phyloP scores from a whole-genome alignment of 225 moss, liverwort and hornwort species.

The Straminergon stramineum region DNA sequence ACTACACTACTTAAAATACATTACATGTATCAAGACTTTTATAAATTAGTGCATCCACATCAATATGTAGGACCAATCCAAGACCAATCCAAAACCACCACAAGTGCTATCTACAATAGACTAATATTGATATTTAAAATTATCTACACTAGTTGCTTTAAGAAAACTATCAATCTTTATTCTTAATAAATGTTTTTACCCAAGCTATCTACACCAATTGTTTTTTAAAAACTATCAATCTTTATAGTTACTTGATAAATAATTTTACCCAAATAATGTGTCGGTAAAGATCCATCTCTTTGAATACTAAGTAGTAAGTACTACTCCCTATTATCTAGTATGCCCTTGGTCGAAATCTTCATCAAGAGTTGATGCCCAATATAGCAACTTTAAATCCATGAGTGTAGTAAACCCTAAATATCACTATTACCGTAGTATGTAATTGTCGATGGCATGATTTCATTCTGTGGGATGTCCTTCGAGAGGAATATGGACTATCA shows the following conservation, averaged over 20 bases:
- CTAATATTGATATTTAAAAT: not conserved
- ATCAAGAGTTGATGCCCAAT: too few relatives aligned
- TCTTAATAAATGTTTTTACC: too few relatives aligned
- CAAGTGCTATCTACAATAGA: not conserved
- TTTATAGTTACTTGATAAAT: not conserved
- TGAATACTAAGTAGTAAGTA: too few relatives aligned
- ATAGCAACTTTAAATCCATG: too few relatives aligned
- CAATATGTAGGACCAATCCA: not conserved
- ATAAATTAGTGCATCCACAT: not conserved
- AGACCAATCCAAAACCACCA: not conserved
- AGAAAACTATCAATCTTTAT: too few relatives aligned
- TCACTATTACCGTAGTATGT: not conserved
- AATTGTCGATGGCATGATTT: not conserved
- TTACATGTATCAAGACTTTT: not conserved
- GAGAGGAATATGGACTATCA: too few relatives aligned
- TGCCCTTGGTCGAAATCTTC: too few relatives aligned
- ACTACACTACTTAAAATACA: not conserved
- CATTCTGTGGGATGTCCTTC: not conserved
- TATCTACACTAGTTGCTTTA: not conserved
- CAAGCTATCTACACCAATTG: too few relatives aligned
- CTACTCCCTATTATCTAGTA: too few relatives aligned
- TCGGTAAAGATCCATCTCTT: not conserved
- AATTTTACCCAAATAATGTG: not conserved
- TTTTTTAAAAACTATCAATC: not conserved
- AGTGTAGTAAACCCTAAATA: not conserved